Evolutionary conservation across 768 basidiomycete genomes (phyloP).

Genomic region (Mycena alexandri): DNA sequence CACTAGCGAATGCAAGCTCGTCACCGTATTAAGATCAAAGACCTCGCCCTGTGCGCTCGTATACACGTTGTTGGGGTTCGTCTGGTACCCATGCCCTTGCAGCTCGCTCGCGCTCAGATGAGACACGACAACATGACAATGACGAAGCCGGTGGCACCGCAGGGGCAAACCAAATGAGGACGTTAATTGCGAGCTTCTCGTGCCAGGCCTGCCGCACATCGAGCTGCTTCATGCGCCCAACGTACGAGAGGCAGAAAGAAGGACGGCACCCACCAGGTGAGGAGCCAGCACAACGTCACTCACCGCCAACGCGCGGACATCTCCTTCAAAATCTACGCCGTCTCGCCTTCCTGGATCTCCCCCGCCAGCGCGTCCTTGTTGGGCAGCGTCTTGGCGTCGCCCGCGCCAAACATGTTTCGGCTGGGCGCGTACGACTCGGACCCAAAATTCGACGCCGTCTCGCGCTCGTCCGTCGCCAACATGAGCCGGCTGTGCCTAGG

Average conservation of each 20-base stretch:
- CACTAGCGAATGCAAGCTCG: conserved; percentile 73
- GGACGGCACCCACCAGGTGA: conserved; percentile 94
- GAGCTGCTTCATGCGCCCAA: conserved; percentile 94
- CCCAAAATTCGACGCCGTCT: conserved; percentile 84
- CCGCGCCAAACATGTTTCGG: conserved; percentile 93
- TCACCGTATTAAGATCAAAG: conserved; percentile 84
- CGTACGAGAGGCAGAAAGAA: conserved; percentile 70
- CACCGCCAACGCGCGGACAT: conserved; percentile 84
- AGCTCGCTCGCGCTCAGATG: conserved; percentile 90
- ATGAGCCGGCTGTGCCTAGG: conserved; percentile 78
- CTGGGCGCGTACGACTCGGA: conserved; percentile 96
- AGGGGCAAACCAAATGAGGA: conserved; percentile 97
- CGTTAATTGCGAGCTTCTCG: conserved; percentile 94
- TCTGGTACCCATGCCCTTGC: conserved; percentile 71
- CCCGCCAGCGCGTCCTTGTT: conserved; percentile 90
- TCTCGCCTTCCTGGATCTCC: conserved; percentile 90
- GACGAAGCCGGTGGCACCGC: conserved; percentile 90
- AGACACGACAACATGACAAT: conserved; percentile 88
- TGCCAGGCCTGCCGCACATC: conserved; percentile 90
- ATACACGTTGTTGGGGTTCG: conserved; percentile 81
- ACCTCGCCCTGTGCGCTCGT: conserved; percentile 93
- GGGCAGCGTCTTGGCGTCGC: conserved; percentile 73
- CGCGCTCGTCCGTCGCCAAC: conserved; percentile 66
- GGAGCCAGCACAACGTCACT: conserved; percentile 88
- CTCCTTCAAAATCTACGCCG: conserved; percentile 88